Conservation (phyloP, 2,329 filamentous ascomycete species). For the Cercospora zeae-maydis region DNA sequence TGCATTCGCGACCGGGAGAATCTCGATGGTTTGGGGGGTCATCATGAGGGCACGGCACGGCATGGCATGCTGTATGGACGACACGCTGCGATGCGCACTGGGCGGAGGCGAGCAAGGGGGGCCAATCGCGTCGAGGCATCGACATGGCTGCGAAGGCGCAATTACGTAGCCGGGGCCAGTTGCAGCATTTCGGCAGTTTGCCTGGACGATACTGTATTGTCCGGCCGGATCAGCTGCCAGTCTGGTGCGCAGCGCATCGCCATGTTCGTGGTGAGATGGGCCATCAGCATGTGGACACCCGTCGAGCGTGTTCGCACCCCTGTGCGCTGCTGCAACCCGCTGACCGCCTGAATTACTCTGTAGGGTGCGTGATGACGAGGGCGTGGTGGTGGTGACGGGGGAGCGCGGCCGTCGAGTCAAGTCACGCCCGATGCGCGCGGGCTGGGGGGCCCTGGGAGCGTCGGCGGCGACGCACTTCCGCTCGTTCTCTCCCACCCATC, state of each 20-base stretch:
- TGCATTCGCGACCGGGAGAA: conserved; percentile 18
- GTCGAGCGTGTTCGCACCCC: conserved; percentile 7
- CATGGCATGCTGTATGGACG: conserved; percentile 13
- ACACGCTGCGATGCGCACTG: conserved; percentile 4
- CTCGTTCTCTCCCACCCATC: too few species aligned
- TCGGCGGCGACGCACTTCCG: too few species aligned
- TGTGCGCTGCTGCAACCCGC: conserved; percentile 11
- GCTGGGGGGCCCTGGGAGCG: too few species aligned
- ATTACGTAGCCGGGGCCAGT: conserved; percentile 17
- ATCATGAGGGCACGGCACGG: too few species aligned
- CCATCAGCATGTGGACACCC: conserved; percentile 5
- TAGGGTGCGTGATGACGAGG: not conserved
- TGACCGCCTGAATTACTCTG: conserved; percentile 16
- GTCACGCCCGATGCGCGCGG: too few species aligned
- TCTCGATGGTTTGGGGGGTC: conserved; percentile 19
- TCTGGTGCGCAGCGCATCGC: conserved; percentile 13
- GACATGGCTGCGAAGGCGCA: conserved; percentile 4
- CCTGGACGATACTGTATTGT: conserved; percentile 7
- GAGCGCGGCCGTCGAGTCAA: too few species aligned
- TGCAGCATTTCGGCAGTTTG: conserved; percentile 17
- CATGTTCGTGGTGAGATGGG: conserved; percentile 17
- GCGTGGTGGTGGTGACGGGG: too few species aligned
- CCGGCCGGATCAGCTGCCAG: conserved; percentile 12
- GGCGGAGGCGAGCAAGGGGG: conserved; percentile 13
- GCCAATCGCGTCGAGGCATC: conserved; percentile 6